Percentiles rank a stretch among this genome's conserved stretches.
phyloP scores from a whole-genome alignment of 2,329 filamentous ascomycete species.

The Clonostachys rosea region DNA sequence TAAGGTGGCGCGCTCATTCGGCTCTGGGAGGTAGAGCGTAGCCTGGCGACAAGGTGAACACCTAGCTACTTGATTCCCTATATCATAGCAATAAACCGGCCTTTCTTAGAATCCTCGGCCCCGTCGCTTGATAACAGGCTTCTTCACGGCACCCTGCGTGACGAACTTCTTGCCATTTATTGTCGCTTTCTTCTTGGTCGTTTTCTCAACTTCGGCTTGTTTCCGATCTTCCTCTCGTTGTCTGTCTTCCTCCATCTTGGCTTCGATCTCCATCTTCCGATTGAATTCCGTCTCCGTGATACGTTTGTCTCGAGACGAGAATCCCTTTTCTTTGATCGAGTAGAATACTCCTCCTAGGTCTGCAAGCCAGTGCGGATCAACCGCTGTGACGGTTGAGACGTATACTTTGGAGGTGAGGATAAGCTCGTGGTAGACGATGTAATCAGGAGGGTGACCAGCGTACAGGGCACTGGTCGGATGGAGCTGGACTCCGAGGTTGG shows the following conservation, averaged over 20 bases:
- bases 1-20: too few species aligned
- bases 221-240: constrained; percentile 56
- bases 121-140: constrained; percentile 51
- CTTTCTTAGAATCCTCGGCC: constrained; percentile 20
- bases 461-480: constrained; percentile 94
- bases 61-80: too few species aligned
- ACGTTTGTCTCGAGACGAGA: constrained; percentile 78
- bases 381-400: constrained; percentile 93
- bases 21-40: too few species aligned
- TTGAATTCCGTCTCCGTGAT: constrained; percentile 92
- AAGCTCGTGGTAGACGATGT: constrained; percentile 96
- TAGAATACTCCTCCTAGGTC: constrained; percentile 97
- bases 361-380: constrained; percentile 95
- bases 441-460: constrained; percentile 92
- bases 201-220: constrained; percentile 42
- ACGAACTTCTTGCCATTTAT: constrained; percentile 49
- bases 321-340: constrained; percentile 95
- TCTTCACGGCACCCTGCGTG: constrained; percentile 57
- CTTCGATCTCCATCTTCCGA: constrained; percentile 85
- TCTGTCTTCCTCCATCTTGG: constrained; percentile 86
- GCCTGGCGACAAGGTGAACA: too few species aligned
- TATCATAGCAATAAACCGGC: background rate
- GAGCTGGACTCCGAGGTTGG: constrained; percentile 87
- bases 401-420: constrained; percentile 97
- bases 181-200: constrained; percentile 19